Evolutionary conservation across 306 rosid species (phyloP), one percentile per base, ranked within the genome.

Genomic region (Rosa rugosa): DNA sequence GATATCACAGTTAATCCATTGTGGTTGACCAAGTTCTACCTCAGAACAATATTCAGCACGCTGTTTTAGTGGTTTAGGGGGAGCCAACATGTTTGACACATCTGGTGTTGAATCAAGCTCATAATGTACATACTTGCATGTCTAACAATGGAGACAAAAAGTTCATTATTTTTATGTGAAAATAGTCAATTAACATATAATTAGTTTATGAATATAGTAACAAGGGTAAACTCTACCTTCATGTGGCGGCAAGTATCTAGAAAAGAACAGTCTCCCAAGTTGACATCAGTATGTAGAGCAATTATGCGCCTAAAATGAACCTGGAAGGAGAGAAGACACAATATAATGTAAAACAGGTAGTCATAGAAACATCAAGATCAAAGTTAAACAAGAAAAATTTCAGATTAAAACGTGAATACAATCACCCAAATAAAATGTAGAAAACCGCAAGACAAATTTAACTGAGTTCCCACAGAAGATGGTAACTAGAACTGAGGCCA

Each of bases 11-110:
- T 96, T 96, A 79, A 96, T 93, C 99, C 99, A 93, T 80, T 93
- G 98, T 69, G 98, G 87, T 84, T 96, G 96, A 77, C 99, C 98
- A 72, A 96, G 99, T 84, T 96, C 99, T 60, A 90, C 96, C 82
- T 91, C 94, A 67, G 99, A 96, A 82, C 99, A 96, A 86, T 96
- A 93, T 84, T 96, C 99, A 77, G 99, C 97, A 80, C 99, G 97
- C 81, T 86, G 91, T 83, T 88, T 93, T 51, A 91, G 81, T 22
- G 87, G 88, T 82, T 85, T 96, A 44, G 89, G 85, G 83, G 90
- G 94, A 80, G 86, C 78, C 81, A 91, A 82, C 84, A 92, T 82
- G 69, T 90, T 92, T 67, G 94, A 83, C 76, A 90, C 88, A 68
- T 93, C 97, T 71, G 93, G 96, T 27, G 91, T 84, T 82, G 98